phyloP scores from a whole-genome alignment of 2,329 filamentous ascomycete species.

The Cladophialophora immunda region DNA sequence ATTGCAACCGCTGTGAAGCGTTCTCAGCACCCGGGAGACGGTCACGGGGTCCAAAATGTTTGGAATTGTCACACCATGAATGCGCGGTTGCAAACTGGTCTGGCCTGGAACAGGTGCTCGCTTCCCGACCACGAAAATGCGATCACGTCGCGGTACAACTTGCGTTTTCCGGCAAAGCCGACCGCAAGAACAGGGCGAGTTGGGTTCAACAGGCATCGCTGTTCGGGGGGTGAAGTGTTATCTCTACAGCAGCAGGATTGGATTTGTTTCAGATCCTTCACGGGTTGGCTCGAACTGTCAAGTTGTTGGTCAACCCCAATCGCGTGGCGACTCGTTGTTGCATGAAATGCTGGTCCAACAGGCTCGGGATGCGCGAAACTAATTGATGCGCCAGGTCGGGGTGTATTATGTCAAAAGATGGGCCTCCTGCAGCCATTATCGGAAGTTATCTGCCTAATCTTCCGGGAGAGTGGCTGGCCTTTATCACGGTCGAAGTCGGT shows the following conservation, averaged over 20 bases:
- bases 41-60: constrained; percentile 5
- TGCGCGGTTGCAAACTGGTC: constrained; percentile 12
- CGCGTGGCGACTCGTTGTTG: background rate
- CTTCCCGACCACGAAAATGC: constrained; percentile 1
- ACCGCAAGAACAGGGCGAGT: background rate
- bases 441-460: background rate
- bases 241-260: constrained; percentile 1
- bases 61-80: constrained; percentile 8
- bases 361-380: background rate
- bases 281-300: background rate
- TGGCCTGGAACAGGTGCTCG: constrained; percentile 11
- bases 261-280: constrained; percentile 20
- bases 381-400: background rate
- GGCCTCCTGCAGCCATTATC: background rate
- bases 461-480: background rate
- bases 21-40: background rate
- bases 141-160: background rate
- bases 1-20: constrained; percentile 5
- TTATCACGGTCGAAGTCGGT: constrained; percentile 5
- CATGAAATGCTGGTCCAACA: background rate
- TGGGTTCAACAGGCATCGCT: background rate
- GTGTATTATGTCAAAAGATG: constrained; percentile 6
- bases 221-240: background rate
- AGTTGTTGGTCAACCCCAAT: background rate
- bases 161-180: background rate